Evolutionary conservation across 495 filamentous ascomycete species (phyloP), one percentile per base, ranked within the genome.

Genomic region (Beverwykella pulmonaria): DNA sequence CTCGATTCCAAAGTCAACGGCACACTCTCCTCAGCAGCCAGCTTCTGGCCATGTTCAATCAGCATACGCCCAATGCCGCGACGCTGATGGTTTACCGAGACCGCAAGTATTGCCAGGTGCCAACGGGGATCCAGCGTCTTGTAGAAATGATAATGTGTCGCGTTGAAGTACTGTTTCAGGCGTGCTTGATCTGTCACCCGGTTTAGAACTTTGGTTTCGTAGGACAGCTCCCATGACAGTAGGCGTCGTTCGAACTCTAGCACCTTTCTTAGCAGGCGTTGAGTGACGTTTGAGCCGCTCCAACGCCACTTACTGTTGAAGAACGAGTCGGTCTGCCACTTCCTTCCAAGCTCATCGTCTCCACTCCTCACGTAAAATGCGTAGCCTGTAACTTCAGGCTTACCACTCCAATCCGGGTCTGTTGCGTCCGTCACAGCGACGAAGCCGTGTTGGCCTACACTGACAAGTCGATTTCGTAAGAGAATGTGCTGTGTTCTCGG

Each of bases 231-330:
- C 67, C 67, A 70, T 7, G 48, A 55, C 15, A 70, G 57, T 1
- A 70, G 48, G 39, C 61, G 49, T 7, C 67, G 61, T 32, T 70
- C 67, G 15, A 70, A 20, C 22, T 61, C 67, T 70, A 44, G 10
- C 25, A 30, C 1, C 7, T 3, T 29, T 17, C 9, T 62, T 22
- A 62, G 48, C 19, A 25, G n/a, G 4, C n/a, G 12, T 30, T 36
- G 15, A 52, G n/a, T 5, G 53, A n/a, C 12, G 0, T 15, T 10
- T 8, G 50, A 57, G 19, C 20, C 26, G 1, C 19, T 12, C 52
- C 9, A n/a, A 14, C 2, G 14, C 14, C 1, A 48, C 61, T 12
- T 61, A 69, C 63, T 59, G 22, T 59, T 59, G 12, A 53, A 52
- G 1, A 50, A 1, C 1, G 56, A 55, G 30, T 63, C 68, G 10